These are phyloP conservation scores for Asterionellopsis glacialis DNA, from an alignment of 108 stramenopile genomes.

Conservation along the genomic window DNA sequence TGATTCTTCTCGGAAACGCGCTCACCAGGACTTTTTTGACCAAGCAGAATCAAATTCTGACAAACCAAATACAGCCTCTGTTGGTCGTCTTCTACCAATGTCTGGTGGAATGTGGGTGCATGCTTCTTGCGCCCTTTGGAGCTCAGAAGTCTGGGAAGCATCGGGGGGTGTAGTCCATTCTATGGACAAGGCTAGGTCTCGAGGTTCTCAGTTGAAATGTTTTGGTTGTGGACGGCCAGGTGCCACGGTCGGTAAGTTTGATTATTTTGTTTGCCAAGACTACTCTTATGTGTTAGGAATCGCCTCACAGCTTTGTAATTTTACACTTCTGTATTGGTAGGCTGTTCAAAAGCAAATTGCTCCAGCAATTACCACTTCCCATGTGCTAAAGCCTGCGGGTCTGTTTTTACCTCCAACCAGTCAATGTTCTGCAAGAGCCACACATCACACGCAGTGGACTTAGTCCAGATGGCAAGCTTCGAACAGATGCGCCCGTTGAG, in stretches of 20 bases:
- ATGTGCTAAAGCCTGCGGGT: slow-evolving; percentile 53
- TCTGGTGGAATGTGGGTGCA: slow-evolving; percentile 57
- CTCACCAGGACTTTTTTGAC: not conserved
- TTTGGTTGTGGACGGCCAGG: slow-evolving; percentile 71
- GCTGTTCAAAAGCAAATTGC: slow-evolving; percentile 48
- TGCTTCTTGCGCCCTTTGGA: slow-evolving; percentile 61
- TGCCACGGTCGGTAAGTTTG: slow-evolving; percentile 30
- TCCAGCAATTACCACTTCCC: slow-evolving; percentile 55
- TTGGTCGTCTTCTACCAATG: slow-evolving; percentile 62
- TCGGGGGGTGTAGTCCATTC: slow-evolving; percentile 36
- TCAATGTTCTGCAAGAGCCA: slow-evolving; percentile 44
- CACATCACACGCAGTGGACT: slow-evolving; percentile 24
- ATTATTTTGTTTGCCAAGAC: too few relatives aligned
- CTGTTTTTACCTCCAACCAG: slow-evolving; percentile 44
- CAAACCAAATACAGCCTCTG: slow-evolving; percentile 16
- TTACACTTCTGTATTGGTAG: slow-evolving; percentile 3
- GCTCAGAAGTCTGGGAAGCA: slow-evolving; percentile 60
- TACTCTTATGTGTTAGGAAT: too few relatives aligned
- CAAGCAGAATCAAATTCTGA: slow-evolving; percentile 3
- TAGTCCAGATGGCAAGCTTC: slow-evolving; percentile 28
- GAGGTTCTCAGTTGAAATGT: slow-evolving; percentile 57
- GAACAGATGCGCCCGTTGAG: slow-evolving; percentile 58
- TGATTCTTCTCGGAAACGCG: not conserved
- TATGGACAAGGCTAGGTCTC: slow-evolving; percentile 54
- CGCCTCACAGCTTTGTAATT: too few relatives aligned